phyloP scores from a whole-genome alignment of 805 yeast genomes.

The Wickerhamiella alocasiicola region DNA sequence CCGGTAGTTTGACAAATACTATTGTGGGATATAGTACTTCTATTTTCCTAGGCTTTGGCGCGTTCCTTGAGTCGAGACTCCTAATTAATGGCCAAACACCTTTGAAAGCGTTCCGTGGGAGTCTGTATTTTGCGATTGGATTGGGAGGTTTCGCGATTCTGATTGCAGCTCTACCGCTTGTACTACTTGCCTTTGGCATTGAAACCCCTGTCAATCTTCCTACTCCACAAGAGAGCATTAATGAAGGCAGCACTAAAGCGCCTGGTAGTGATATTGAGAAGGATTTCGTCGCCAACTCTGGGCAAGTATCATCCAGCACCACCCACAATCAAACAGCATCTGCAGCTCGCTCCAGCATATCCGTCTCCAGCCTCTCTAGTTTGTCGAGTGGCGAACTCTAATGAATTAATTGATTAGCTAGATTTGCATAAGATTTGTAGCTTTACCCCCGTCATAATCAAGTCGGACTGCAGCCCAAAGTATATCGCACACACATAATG shows the following conservation, averaged over 20 bases:
- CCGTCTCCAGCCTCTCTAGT: too few relatives aligned
- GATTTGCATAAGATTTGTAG: slow-evolving; percentile 16
- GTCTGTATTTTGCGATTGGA: slow-evolving; percentile 50
- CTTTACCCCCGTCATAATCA: slow-evolving; percentile 44
- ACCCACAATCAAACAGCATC: too few relatives aligned
- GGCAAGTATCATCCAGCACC: too few relatives aligned
- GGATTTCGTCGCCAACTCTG: too few relatives aligned
- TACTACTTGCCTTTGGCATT: background rate
- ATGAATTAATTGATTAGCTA: slow-evolving; percentile 4
- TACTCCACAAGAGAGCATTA: too few relatives aligned
- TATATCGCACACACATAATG: slow-evolving; percentile 57
- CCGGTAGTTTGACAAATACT: slow-evolving; percentile 60
- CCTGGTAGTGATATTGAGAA: too few relatives aligned
- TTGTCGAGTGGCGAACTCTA: too few relatives aligned
- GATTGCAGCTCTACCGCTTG: slow-evolving; percentile 12
- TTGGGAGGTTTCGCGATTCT: slow-evolving; percentile 39
- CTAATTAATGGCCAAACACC: slow-evolving; percentile 1
- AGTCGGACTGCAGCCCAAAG: slow-evolving; percentile 64
- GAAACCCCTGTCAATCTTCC: too few relatives aligned
- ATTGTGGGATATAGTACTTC: slow-evolving; percentile 63
- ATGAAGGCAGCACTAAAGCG: too few relatives aligned
- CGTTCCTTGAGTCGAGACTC: slow-evolving; percentile 23
- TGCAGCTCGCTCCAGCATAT: too few relatives aligned
- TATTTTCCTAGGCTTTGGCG: slow-evolving; percentile 56
- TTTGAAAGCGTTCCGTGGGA: slow-evolving; percentile 42